Base-by-base conservation (phyloP, 257 asterid genomes). In the Eustoma russellianum region DNA sequence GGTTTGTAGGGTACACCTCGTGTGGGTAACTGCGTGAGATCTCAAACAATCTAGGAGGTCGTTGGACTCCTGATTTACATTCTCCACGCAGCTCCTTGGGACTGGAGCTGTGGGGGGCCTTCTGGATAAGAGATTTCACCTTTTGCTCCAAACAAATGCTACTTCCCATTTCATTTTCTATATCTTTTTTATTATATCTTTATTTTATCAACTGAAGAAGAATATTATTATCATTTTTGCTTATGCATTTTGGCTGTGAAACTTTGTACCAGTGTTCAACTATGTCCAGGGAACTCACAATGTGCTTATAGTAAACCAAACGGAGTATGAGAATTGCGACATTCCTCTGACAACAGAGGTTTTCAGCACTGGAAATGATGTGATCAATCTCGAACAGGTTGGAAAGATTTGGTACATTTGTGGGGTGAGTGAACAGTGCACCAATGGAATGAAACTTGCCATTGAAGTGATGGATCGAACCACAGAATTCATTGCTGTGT, bases 371-470 rank as follows among this genome's bases (percentile, higher is more conserved):
- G 72, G 72, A 3, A 3, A 50, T 9, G 72, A 67, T 34, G 47
- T 18, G 8, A 34, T 67, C 0, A 15, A 54, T 5, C 66, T 67
- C 5, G n/a, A 59, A 5, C 2, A 50, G 0, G 33, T 63, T 7
- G 72, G 72, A 33, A 50, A 34, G 41, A 61, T 55, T 17, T 67
- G 72, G 72, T 67, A 67, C 64, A 55, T 60, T 43, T 61, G 72
- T 50, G 67, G 60, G 15, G 3, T 67, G 9, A 2, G 38, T 2
- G 13, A 18, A 14, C 72, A 67, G 13, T 67, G 72, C 10, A 5
- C 41, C 1, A 40, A 17, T 24, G 46, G 49, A 48, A 62, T 58
- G 57, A 67, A 67, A 63, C 59, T 67, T 9, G 59, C 13, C 55
- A 55, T 67, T 24, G 64, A 24, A 33, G 82, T 76, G 15, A 24